phyloP scores from a whole-genome alignment of 2,329 filamentous ascomycete genomes.

The Nemania diffusa region DNA sequence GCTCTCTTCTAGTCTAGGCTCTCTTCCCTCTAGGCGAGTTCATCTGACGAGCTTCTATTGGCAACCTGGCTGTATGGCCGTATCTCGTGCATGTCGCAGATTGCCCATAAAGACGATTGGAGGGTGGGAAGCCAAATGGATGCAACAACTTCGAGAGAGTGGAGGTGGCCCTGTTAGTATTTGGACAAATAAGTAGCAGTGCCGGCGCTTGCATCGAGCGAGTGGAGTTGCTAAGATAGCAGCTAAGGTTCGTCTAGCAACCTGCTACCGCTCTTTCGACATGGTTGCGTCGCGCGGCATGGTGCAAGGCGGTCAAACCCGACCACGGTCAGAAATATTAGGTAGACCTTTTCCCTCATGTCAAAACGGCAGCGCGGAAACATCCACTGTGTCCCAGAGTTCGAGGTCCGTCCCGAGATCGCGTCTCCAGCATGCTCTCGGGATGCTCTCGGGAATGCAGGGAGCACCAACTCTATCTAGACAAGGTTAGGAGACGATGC shows the following conservation, averaged over 20 bases:
- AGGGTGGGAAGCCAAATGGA: background rate
- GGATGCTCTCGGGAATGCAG: conserved; percentile 13
- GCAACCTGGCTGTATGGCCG: conserved; percentile 1
- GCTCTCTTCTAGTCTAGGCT: conserved; percentile 7
- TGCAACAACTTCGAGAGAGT: background rate
- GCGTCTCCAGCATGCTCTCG: conserved; percentile 1
- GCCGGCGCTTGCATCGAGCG: conserved; percentile 26
- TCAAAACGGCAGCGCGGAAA: too few relatives aligned
- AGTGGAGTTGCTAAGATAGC: conserved; percentile 4
- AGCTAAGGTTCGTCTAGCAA: background rate
- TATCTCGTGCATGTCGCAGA: background rate
- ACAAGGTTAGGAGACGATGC: conserved; percentile 20
- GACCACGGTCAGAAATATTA: conserved; percentile 6
- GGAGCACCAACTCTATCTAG: conserved; percentile 16
- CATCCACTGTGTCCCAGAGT: background rate
- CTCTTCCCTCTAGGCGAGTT: background rate
- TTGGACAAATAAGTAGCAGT: background rate
- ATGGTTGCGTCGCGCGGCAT: conserved; percentile 7
- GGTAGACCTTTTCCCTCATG: background rate
- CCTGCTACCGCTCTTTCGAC: conserved; percentile 28
- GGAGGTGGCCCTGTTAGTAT: background rate
- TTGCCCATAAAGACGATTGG: background rate
- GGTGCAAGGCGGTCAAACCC: conserved; percentile 31
- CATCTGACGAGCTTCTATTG: background rate
- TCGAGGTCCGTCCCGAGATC: conserved; percentile 28